Evolutionary conservation across 2,329 filamentous ascomycete species (phyloP).

Genomic region (Penicillium palitans): DNA sequence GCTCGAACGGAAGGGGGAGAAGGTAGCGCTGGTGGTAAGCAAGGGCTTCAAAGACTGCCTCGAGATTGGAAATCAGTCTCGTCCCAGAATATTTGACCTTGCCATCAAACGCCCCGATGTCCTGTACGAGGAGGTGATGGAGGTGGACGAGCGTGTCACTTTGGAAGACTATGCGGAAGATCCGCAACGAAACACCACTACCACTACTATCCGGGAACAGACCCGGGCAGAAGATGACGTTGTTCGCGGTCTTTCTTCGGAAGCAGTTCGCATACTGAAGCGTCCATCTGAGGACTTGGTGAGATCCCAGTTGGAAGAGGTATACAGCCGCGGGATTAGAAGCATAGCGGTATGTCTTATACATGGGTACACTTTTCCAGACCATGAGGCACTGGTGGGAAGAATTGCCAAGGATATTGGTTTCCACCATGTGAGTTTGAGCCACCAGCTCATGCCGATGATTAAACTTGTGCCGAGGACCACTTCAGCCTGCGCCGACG

Average conservation of each 20-base stretch:
- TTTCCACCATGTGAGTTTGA: slow-evolving; percentile 78
- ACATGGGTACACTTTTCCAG: slow-evolving; percentile 88
- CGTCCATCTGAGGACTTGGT: slow-evolving; percentile 57
- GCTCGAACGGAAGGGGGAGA: slow-evolving; percentile 85
- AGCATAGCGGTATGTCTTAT: slow-evolving; percentile 89
- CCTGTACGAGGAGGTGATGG: slow-evolving; percentile 80
- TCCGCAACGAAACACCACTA: slow-evolving; percentile 63
- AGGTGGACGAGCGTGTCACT: slow-evolving; percentile 87
- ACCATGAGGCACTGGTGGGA: slow-evolving; percentile 78
- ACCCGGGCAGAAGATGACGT: slow-evolving; percentile 53
- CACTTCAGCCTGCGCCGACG: slow-evolving; percentile 76
- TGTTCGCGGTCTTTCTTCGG: slow-evolving; percentile 71
- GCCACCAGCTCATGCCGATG: slow-evolving; percentile 83
- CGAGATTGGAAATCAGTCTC: slow-evolving; percentile 84
- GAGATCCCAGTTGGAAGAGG: slow-evolving; percentile 61
- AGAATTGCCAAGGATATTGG: slow-evolving; percentile 76
- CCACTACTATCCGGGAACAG: slow-evolving; percentile 41
- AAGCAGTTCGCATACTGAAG: slow-evolving; percentile 69
- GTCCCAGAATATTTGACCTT: slow-evolving; percentile 87
- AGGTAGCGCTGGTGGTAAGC: slow-evolving; percentile 82
- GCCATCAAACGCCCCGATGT: slow-evolving; percentile 85
- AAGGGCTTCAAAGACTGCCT: slow-evolving; percentile 86
- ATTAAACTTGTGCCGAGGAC: slow-evolving; percentile 76
- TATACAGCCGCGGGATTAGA: slow-evolving; percentile 69
- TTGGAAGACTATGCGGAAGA: slow-evolving; percentile 91